phyloP scores from a whole-genome alignment of 305 asterid genomes.

The Withania somnifera region DNA sequence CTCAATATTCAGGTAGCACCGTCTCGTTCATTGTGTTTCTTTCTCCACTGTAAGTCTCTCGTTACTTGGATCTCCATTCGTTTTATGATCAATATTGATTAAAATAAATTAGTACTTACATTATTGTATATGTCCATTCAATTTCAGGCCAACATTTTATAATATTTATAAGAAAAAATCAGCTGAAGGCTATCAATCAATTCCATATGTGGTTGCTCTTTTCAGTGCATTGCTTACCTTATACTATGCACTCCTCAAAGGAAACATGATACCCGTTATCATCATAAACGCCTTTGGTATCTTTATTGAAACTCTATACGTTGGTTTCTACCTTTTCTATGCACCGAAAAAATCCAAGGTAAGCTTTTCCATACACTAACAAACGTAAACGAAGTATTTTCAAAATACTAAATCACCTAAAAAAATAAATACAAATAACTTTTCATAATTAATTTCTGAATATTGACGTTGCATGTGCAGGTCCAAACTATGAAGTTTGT shows the following conservation, averaged over 20 bases:
- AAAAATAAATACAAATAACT: neutral
- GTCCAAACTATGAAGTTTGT: slow-evolving; percentile 31
- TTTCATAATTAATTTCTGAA: neutral
- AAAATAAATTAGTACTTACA: neutral
- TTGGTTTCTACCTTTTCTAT: slow-evolving; percentile 24
- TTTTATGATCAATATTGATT: neutral
- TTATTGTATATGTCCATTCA: neutral
- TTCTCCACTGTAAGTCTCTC: slow-evolving; percentile 36
- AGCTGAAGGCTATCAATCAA: slow-evolving; percentile 34
- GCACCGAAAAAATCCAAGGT: slow-evolving; percentile 40
- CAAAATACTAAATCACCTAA: neutral
- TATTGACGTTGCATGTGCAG: slow-evolving; percentile 30
- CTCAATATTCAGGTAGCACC: slow-evolving; percentile 25
- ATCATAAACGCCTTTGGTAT: slow-evolving; percentile 38
- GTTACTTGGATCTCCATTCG: neutral
- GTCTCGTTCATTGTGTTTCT: slow-evolving; percentile 39
- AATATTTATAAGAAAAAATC: slow-evolving; percentile 43
- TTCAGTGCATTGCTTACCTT: slow-evolving; percentile 40
- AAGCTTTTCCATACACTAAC: neutral
- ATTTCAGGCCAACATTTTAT: slow-evolving; percentile 44
- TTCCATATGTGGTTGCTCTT: slow-evolving; percentile 40
- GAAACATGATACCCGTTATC: slow-evolving; percentile 20
- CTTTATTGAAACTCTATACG: slow-evolving; percentile 32
- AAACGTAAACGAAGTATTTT: neutral
- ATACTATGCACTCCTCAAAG: slow-evolving; percentile 22